Evolutionary conservation across 441 rosid species (phyloP), one percentile per base, ranked within the genome.

Genomic region (Brassica balearica): DNA sequence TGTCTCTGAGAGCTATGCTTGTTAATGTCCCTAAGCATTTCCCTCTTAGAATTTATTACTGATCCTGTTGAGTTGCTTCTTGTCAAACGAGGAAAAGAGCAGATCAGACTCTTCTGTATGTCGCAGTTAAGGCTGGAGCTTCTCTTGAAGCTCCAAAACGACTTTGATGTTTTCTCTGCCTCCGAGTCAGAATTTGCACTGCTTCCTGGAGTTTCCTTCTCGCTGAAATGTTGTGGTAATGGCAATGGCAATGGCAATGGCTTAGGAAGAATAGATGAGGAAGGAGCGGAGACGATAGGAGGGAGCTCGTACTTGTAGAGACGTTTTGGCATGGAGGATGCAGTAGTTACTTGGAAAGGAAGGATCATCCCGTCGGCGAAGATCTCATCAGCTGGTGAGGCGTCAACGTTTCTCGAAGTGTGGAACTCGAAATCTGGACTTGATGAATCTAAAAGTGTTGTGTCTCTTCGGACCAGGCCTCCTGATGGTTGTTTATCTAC

Each of bases 81-180:
- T 0, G 88, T 82, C 55, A 92, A 74, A 73, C 90, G 87, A 12
- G 89, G 89, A 8, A 92, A 81, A 1, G 96, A 83, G 69, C 85
- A 89, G 1, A 87, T 83, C 12, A 91, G 58, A 71, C 87, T 84
- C 80, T 84, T 88, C 77, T 82, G 88, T 5, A 80, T 63, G 20
- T 87, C 95, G 60, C 85, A 81, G 53, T 88, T 86, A 4, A 91
- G 88, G 53, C 96, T 92, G 51, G 84, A 81, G 68, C 95, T 89
- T 84, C 97, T 88, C 84, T 84, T 86, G 86, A 94, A 86, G 23
- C 93, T 85, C 96, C 96, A 90, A 58, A 92, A 88, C 9, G 95
- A 88, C 79, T 83, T 88, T 10, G 83, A 76, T 51, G 80, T 25
- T 22, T 80, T 75, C 74, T 85, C 90, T 15, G 82, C 88, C 76